phyloP scores from a whole-genome alignment of 768 basidiomycete genomes.

The Phlegmacium glaucopus region DNA sequence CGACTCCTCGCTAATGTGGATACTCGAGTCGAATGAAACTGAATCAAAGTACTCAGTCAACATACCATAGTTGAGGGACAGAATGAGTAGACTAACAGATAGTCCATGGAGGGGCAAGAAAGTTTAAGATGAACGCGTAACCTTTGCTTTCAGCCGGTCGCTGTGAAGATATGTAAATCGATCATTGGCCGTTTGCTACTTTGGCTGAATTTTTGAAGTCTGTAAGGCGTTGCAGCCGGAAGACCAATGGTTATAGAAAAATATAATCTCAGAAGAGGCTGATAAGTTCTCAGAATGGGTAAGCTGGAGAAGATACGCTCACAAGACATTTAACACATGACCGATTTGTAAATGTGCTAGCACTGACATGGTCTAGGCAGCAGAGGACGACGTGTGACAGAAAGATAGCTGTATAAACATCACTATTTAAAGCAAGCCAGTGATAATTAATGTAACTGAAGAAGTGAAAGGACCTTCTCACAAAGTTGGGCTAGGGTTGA shows the following conservation, averaged over 20 bases:
- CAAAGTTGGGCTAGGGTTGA: conserved; percentile 44
- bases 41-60: neutral
- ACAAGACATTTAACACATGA: conserved; percentile 74
- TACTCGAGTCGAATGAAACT: conserved; percentile 49
- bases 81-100: conserved; percentile 26
- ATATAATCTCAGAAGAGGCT: conserved; percentile 43
- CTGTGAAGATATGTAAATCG: conserved; percentile 21
- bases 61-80: neutral
- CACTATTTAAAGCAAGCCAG: conserved; percentile 41
- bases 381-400: conserved; percentile 62
- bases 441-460: neutral
- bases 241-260: conserved; percentile 67
- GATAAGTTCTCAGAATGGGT: neutral
- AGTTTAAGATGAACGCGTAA: conserved; percentile 49
- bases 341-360: conserved; percentile 70
- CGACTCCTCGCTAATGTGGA: conserved; percentile 72
- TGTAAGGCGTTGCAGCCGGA: conserved; percentile 57
- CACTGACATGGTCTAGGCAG: conserved; percentile 58
- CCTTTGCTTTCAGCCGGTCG: conserved; percentile 56
- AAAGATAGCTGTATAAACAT: conserved; percentile 60
- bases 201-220: conserved; percentile 57
- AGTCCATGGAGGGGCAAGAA: conserved; percentile 41
- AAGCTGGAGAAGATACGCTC: conserved; percentile 16
- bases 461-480: conserved; percentile 18
- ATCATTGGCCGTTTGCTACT: conserved; percentile 21